These are phyloP conservation scores for Luvunga scandens DNA, from an alignment of 345 rosid species.

Conservation along the genomic window DNA sequence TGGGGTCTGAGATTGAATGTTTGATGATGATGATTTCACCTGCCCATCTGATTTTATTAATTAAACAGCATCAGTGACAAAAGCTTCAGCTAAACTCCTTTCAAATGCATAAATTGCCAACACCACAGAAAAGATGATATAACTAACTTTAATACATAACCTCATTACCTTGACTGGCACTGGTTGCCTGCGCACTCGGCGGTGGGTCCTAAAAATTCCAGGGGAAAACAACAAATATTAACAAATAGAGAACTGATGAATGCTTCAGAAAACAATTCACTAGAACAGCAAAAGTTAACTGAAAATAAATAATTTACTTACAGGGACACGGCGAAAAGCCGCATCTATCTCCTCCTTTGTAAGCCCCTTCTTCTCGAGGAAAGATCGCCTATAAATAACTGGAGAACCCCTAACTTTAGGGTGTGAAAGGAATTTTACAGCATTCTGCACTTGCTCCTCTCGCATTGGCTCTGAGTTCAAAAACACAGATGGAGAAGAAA, in stretches of 20 bases:
- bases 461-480: slow-evolving; percentile 86
- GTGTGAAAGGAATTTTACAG: slow-evolving; percentile 91
- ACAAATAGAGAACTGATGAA: slow-evolving; percentile 1
- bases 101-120: slow-evolving; percentile 12
- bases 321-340: slow-evolving; percentile 94
- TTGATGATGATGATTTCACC: slow-evolving; percentile 49
- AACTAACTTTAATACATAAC: slow-evolving; percentile 7
- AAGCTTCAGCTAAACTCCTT: slow-evolving; percentile 6
- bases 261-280: background rate
- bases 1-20: slow-evolving; percentile 49
- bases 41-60: slow-evolving; percentile 43
- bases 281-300: background rate
- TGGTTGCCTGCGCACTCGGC: slow-evolving; percentile 64
- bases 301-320: slow-evolving; percentile 30
- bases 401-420: slow-evolving; percentile 95
- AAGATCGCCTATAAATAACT: slow-evolving; percentile 80
- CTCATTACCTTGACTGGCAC: slow-evolving; percentile 52
- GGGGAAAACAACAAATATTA: background rate
- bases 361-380: slow-evolving; percentile 95
- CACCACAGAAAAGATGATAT: background rate
- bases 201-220: slow-evolving; percentile 60
- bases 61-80: slow-evolving; percentile 20
- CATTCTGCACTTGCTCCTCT: slow-evolving; percentile 94
- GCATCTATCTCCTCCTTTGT: slow-evolving; percentile 96
- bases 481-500: slow-evolving; percentile 59